phyloP scores from a whole-genome alignment of 2,329 filamentous ascomycete species.

The Podosphaera xanthii region DNA sequence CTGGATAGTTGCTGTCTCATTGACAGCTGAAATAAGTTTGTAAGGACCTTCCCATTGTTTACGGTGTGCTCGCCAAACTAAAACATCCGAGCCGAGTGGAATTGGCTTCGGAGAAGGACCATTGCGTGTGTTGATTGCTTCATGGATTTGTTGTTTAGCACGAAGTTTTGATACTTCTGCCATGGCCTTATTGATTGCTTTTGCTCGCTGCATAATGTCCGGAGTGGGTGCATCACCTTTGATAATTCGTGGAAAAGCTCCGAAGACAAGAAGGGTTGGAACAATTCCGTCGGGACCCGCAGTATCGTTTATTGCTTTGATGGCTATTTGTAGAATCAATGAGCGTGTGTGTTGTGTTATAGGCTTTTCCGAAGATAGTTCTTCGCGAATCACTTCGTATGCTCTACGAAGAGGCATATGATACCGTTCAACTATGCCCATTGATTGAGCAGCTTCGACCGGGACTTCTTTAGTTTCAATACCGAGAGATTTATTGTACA shows the following conservation, averaged over 20 bases:
- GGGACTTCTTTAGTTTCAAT: not conserved
- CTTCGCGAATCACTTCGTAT: not conserved
- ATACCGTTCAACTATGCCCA: not conserved
- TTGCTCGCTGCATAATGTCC: not conserved
- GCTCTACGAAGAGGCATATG: not conserved
- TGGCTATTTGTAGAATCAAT: not conserved
- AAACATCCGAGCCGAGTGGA: not conserved
- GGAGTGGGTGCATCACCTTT: not conserved
- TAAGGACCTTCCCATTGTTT: constrained; percentile 1
- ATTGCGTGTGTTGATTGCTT: constrained; percentile 1
- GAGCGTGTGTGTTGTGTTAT: too few relatives aligned
- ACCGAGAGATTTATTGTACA: not conserved
- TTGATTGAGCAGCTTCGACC: not conserved
- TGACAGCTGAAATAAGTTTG: not conserved
- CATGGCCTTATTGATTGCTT: constrained; percentile 3
- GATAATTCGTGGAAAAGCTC: not conserved
- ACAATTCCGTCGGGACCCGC: constrained; percentile 1
- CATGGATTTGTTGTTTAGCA: not conserved
- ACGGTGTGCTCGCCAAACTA: constrained; percentile 2
- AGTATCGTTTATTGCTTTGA: constrained; percentile 1
- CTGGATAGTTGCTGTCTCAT: not conserved
- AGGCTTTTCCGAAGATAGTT: too few relatives aligned
- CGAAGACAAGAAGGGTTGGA: not conserved
- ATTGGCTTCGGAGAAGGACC: not conserved
- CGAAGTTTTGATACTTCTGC: constrained; percentile 3